A percentile compares a stretch with the other conserved stretches of the same genome.
Evolutionary conservation across 2,329 filamentous ascomycete genomes (phyloP).

Genomic region (Beauveria sp.): DNA sequence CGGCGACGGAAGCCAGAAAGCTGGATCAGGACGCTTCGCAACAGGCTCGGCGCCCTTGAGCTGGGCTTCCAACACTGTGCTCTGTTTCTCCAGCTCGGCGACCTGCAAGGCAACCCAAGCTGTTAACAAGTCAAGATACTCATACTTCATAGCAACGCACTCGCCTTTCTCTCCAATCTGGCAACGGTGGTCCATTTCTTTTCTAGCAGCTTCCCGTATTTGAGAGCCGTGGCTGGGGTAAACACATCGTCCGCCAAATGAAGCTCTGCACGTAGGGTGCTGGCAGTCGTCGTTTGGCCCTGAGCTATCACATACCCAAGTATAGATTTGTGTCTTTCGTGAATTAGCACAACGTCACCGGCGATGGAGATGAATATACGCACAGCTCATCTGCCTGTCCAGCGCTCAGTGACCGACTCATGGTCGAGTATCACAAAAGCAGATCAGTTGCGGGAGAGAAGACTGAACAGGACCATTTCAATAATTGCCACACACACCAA

Average conservation of each 20-base stretch:
- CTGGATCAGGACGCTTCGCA: slow-evolving; percentile 60
- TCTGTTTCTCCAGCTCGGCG: slow-evolving; percentile 80
- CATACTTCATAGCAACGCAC: slow-evolving; percentile 9
- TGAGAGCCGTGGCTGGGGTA: slow-evolving; percentile 75
- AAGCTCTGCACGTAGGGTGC: slow-evolving; percentile 67
- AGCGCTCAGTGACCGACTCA: slow-evolving; percentile 68
- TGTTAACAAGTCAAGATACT: neutral
- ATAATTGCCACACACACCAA: too few relatives aligned
- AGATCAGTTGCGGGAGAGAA: too few relatives aligned
- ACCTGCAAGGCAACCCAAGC: slow-evolving; percentile 47
- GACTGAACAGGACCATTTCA: too few relatives aligned
- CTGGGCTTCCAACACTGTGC: slow-evolving; percentile 66
- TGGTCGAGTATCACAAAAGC: slow-evolving; percentile 24
- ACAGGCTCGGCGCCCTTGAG: slow-evolving; percentile 71
- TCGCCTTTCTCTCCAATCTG: slow-evolving; percentile 86
- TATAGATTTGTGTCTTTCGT: slow-evolving; percentile 76
- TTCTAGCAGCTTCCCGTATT: slow-evolving; percentile 87
- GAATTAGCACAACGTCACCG: neutral
- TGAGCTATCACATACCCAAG: slow-evolving; percentile 76
- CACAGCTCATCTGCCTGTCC: slow-evolving; percentile 86
- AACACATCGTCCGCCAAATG: slow-evolving; percentile 61
- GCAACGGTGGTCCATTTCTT: slow-evolving; percentile 99
- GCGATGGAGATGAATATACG: slow-evolving; percentile 26
- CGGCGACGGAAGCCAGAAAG: slow-evolving; percentile 83
- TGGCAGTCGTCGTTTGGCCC: slow-evolving; percentile 61